These are phyloP conservation scores for Talaromyces sp. DNA, from an alignment of 2,329 filamentous ascomycete species.

Conservation along the genomic window DNA sequence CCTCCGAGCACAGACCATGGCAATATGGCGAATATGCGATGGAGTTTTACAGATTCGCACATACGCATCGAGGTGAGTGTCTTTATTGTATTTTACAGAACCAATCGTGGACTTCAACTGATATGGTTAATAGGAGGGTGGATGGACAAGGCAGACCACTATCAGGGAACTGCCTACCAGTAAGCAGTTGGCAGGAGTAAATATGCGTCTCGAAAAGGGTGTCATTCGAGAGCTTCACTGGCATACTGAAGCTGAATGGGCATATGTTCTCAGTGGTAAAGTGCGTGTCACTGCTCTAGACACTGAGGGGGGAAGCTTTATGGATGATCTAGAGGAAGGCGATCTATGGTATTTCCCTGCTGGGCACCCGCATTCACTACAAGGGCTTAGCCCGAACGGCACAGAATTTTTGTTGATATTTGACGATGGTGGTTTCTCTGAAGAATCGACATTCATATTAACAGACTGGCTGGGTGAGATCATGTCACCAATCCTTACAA, in stretches of 20 bases:
- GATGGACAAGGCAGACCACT: slow-evolving; percentile 69
- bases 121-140: slow-evolving; percentile 54
- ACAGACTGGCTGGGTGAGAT: slow-evolving; percentile 65
- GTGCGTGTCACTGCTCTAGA: slow-evolving; percentile 70
- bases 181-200: slow-evolving; percentile 69
- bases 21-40: slow-evolving; percentile 66
- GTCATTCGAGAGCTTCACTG: slow-evolving; percentile 75
- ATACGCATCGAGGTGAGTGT: slow-evolving; percentile 56
- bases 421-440: slow-evolving; percentile 54
- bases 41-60: slow-evolving; percentile 65
- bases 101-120: background rate
- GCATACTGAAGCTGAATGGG: slow-evolving; percentile 73
- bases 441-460: slow-evolving; percentile 66
- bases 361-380: slow-evolving; percentile 69
- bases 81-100: background rate
- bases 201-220: slow-evolving; percentile 70
- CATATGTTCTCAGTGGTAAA: slow-evolving; percentile 66
- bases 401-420: slow-evolving; percentile 60
- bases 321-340: slow-evolving; percentile 69
- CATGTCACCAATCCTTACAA: too few species aligned
- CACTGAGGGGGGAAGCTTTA: slow-evolving; percentile 68
- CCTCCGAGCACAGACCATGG: slow-evolving; percentile 71
- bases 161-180: slow-evolving; percentile 30
- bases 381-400: slow-evolving; percentile 62
- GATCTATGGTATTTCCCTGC: slow-evolving; percentile 77